These are phyloP conservation scores for Poa annua DNA, from an alignment of 176 grass and related monocot genomes.

Conservation along the genomic window DNA sequence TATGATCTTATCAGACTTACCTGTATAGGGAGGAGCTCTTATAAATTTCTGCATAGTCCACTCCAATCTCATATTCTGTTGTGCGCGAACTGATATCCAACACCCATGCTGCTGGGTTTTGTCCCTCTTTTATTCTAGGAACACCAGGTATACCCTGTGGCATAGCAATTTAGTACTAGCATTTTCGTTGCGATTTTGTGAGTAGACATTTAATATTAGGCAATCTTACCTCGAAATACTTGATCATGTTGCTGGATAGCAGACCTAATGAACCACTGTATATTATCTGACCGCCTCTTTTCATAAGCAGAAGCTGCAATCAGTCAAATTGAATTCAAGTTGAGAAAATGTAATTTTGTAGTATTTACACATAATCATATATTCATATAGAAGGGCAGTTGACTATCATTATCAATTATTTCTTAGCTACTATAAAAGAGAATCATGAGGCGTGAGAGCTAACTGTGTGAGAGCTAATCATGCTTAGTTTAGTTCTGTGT, in stretches of 20 bases:
- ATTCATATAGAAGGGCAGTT: constrained; percentile 1
- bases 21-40: constrained; percentile 67
- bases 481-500: constrained; percentile 15
- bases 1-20: constrained; percentile 46
- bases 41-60: constrained; percentile 79
- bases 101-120: constrained; percentile 93
- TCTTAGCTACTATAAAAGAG: background rate
- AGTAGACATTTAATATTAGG: constrained; percentile 1
- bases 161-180: constrained; percentile 8
- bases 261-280: constrained; percentile 79
- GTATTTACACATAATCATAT: background rate
- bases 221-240: constrained; percentile 90
- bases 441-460: background rate
- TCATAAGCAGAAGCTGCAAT: constrained; percentile 89
- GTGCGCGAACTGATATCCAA: constrained; percentile 72
- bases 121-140: constrained; percentile 66
- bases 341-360: constrained; percentile 1
- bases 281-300: constrained; percentile 84
- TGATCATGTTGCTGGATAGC: constrained; percentile 78
- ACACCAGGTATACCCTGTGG: constrained; percentile 82
- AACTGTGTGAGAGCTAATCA: background rate
- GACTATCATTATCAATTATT: background rate
- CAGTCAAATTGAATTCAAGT: constrained; percentile 35
- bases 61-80: constrained; percentile 70
- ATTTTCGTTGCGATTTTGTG: constrained; percentile 15